Base-by-base conservation (phyloP, 352 stramenopile genomes). In the Phytophthora europaea region DNA sequence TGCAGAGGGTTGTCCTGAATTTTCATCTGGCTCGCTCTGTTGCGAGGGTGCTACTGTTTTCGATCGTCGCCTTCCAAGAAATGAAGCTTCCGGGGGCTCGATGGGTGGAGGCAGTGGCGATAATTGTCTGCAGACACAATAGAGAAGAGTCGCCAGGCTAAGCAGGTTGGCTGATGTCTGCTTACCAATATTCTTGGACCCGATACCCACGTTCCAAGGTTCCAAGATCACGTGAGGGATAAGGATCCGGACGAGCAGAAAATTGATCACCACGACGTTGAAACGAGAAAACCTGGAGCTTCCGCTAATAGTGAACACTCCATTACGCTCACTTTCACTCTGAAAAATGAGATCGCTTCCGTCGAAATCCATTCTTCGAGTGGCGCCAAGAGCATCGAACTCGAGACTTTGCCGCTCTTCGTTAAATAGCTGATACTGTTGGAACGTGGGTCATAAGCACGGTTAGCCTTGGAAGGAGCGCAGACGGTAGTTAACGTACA, bases 181-280 rank as follows among this genome's bases (percentile, higher is more conserved):
- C 23, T 76, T 82, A 22, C 57, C 72, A 54, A 81, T 54, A 28
- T 56, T 70, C 7, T 62, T 60, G 16, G 64, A 28, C 13, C 82
- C 72, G 38, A 93, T 80, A 7, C 79, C 84, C 0, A 78, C 70
- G 36, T 76, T 75, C 76, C 81, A 89, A 18, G 85, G 85, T 38
- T 80, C 70, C 40, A 92, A 60, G 6, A 94, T 61, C 13, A 93
- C 68, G 38, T 89, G 71, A 13, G 85, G 81, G 52, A 93, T 86
- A 60, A 93, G 47, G 16, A 93, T 78, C 3, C 84, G 82, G 2
- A 91, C 58, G 20, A 89, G 65, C 33, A 94, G 31, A 43, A 94
- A 92, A 62, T 91, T 92, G 57, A 90, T 57, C 22, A 90, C 33
- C 16, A 93, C 72, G 4, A 94, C 54, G 61, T 91, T 75, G 62